Conservation (phyloP, 1,284 basidiomycete genomes). For the Ganoderma sp. region DNA sequence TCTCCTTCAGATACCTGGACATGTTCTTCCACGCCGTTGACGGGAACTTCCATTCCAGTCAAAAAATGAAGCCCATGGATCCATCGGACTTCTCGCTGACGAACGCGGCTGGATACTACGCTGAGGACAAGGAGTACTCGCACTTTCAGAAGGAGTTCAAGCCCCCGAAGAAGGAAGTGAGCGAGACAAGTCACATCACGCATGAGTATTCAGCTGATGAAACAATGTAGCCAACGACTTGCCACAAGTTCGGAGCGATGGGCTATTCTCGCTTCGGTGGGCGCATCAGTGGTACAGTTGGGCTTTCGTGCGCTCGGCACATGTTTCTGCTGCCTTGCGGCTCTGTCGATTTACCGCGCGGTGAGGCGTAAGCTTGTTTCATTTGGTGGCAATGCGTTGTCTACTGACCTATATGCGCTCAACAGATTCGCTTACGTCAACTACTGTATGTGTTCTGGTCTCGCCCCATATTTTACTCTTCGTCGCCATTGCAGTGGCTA, state of each 20-base stretch:
- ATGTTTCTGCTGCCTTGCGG: slow-evolving; percentile 5
- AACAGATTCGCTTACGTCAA: background rate
- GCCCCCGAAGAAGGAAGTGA: background rate
- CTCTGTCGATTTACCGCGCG: background rate
- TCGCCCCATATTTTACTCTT: background rate
- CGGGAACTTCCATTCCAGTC: background rate
- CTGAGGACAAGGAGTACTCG: background rate
- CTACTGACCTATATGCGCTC: background rate
- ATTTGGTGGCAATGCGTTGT: too few species aligned
- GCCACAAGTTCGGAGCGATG: slow-evolving; percentile 16
- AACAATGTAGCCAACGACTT: background rate
- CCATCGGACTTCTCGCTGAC: background rate
- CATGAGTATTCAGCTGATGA: background rate
- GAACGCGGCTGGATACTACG: background rate
- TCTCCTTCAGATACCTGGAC: background rate
- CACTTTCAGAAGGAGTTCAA: background rate
- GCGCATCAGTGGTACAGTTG: background rate
- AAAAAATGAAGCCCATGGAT: background rate
- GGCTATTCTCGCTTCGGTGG: slow-evolving; percentile 3
- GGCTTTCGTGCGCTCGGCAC: background rate
- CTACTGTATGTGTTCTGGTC: background rate
- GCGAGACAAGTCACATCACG: too few species aligned
- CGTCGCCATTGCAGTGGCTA: background rate
- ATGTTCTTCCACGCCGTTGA: background rate
- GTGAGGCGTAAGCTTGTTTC: background rate